Base-by-base conservation (phyloP, 202 grass and related monocot genomes). In the Schoenoplectus triqueter region DNA sequence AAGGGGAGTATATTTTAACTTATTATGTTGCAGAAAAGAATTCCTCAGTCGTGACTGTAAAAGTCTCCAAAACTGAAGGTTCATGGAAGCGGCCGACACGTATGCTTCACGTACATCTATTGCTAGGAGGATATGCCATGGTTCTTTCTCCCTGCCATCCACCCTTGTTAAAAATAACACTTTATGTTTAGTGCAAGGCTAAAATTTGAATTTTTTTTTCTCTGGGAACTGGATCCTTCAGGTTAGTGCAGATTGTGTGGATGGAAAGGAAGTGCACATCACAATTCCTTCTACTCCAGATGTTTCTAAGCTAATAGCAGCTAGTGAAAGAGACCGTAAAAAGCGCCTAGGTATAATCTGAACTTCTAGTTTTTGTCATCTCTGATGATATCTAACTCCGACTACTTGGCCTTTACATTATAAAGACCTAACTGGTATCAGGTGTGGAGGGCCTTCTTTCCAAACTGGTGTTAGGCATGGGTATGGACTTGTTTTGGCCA, bases 41-140 rank as follows among this genome's bases (percentile, higher is more conserved):
- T 80, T 92, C 87, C 54, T 86, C 90, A 47, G 69, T 89, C 66
- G 73, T 98, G 81, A 89, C 84, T 52, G 81, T 95, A 47, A 94
- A 89, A 86, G 88, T 94, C 21, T 75, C 71, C 1, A 92, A 94
- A 91, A 89, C 84, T 64, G 93, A 98, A 90, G 93, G 93, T 52
- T 88, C 84, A 20, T 89, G 90, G 88, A 88, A 83, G 41, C 91
- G 87, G 78, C 92, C 89, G 50, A 88, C 86, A 69, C 91, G 95
- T 74, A 78, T 64, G 2, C 81, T 98, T 50, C 86, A 86, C 75
- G 86, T 95, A 67, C 87, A 81, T 84, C 66, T 98, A 85, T 87
- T 98, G 68, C 90, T 98, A 64, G 95, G 95, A 84, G 91, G 87
- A 86, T 91, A 92, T 91, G 86, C 93, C 82, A 90, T 87, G 93